These are phyloP conservation scores for Saxophila tyrrhenica DNA, from an alignment of 495 filamentous ascomycete species.

Conservation along the genomic window DNA sequence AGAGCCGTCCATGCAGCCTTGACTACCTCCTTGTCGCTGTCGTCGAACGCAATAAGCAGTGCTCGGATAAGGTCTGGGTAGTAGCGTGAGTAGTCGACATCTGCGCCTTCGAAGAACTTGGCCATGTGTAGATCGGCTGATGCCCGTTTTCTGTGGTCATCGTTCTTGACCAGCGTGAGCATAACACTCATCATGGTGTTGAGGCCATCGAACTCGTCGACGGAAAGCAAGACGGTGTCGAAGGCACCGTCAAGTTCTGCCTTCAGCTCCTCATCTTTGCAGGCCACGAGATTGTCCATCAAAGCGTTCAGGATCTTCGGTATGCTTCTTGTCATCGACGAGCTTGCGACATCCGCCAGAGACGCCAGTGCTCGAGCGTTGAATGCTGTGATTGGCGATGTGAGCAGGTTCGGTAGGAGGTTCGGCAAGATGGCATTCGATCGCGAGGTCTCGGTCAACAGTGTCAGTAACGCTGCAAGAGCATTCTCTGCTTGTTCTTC, in stretches of 20 bases:
- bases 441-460: constrained; percentile 84
- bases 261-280: constrained; percentile 63
- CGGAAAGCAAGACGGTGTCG: constrained; percentile 76
- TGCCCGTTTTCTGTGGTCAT: constrained; percentile 75
- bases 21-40: constrained; percentile 70
- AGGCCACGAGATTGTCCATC: constrained; percentile 78
- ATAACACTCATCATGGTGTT: constrained; percentile 92
- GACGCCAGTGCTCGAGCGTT: constrained; percentile 90
- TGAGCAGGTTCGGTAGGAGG: constrained; percentile 82
- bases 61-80: constrained; percentile 86
- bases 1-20: constrained; percentile 89
- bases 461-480: constrained; percentile 76
- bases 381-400: constrained; percentile 84
- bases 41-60: constrained; percentile 83
- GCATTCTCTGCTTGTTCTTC: constrained; percentile 87
- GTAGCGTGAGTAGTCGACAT: constrained; percentile 86
- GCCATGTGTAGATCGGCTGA: constrained; percentile 69
- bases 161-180: constrained; percentile 74
- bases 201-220: constrained; percentile 91
- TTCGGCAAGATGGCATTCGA: constrained; percentile 95
- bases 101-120: constrained; percentile 73
- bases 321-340: constrained; percentile 77
- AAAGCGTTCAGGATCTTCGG: constrained; percentile 82
- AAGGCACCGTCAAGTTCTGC: constrained; percentile 67
- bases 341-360: constrained; percentile 75